Evolutionary conservation across 2,329 filamentous ascomycete species (phyloP).

Genomic region (Colletotrichum neosansevieriae): DNA sequence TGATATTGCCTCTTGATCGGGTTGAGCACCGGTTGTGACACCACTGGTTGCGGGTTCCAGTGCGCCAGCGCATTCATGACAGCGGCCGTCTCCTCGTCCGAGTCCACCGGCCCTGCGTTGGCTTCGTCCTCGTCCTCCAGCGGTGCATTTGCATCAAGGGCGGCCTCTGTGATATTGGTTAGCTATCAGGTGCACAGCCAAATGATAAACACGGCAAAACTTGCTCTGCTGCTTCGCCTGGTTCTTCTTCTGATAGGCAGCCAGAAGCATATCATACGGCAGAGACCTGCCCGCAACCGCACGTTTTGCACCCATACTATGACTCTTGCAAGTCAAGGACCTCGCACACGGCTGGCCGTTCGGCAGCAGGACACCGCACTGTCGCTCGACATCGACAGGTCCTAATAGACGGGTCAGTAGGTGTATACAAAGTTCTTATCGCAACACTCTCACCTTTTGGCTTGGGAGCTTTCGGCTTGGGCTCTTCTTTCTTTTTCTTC

Average conservation of each 20-base stretch:
- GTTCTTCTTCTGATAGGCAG: conserved; percentile 96
- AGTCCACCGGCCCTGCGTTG: conserved; percentile 86
- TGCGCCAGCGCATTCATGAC: conserved; percentile 86
- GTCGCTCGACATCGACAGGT: conserved; percentile 92
- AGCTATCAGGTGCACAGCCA: background rate
- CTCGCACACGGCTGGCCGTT: conserved; percentile 90
- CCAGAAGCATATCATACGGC: conserved; percentile 92
- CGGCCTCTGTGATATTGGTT: conserved; percentile 74
- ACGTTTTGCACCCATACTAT: conserved; percentile 94
- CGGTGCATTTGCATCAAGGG: conserved; percentile 93
- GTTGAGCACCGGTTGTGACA: conserved; percentile 72
- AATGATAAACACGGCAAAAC: conserved; percentile 49
- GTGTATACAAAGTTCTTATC: too few relatives aligned
- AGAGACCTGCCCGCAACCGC: conserved; percentile 87
- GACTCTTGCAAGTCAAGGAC: conserved; percentile 92
- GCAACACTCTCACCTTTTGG: conserved; percentile 72
- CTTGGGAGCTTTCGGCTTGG: conserved; percentile 84
- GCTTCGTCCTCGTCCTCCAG: conserved; percentile 87
- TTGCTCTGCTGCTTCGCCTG: conserved; percentile 96
- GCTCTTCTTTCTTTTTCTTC: conserved; percentile 96
- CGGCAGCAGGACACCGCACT: conserved; percentile 88
- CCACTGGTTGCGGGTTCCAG: conserved; percentile 82
- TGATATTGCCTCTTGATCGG: conserved; percentile 75
- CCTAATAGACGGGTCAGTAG: conserved; percentile 55
- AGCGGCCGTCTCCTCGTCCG: conserved; percentile 90